Conservation (phyloP, 306 rosid species). For the Phaseolus lunatus region DNA sequence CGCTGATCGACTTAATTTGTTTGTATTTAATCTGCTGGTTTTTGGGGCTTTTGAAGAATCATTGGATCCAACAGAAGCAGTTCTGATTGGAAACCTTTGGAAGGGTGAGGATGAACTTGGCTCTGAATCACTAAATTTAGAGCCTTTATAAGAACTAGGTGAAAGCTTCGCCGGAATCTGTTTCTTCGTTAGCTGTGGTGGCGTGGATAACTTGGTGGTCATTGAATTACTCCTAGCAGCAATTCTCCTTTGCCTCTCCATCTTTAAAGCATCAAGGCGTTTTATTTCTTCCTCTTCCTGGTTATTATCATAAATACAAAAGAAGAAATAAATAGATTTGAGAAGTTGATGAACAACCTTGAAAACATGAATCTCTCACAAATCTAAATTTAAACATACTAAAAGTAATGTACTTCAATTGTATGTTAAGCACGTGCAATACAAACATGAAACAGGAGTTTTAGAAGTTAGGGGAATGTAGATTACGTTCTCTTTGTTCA, state of each 20-base stretch:
- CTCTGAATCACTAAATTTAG: slow-evolving; percentile 89
- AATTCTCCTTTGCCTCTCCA: slow-evolving; percentile 91
- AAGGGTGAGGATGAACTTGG: slow-evolving; percentile 81
- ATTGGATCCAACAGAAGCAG: slow-evolving; percentile 57
- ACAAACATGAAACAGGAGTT: background rate
- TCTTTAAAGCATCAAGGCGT: slow-evolving; percentile 79
- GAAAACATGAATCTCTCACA: slow-evolving; percentile 22
- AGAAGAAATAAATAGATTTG: slow-evolving; percentile 26
- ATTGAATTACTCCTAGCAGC: slow-evolving; percentile 71
- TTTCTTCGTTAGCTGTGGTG: slow-evolving; percentile 67
- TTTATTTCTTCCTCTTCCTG: slow-evolving; percentile 83
- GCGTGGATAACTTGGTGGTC: slow-evolving; percentile 54
- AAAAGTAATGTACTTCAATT: slow-evolving; percentile 23
- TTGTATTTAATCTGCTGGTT: slow-evolving; percentile 58
- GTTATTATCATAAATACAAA: slow-evolving; percentile 28
- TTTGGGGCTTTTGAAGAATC: slow-evolving; percentile 66
- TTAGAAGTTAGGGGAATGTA: background rate
- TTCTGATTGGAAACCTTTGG: slow-evolving; percentile 62
- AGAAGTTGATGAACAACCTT: slow-evolving; percentile 28
- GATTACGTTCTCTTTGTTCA: no score
- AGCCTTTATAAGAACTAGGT: slow-evolving; percentile 65
- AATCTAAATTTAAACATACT: slow-evolving; percentile 23
- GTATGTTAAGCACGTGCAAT: slow-evolving; percentile 26
- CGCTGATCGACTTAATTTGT: slow-evolving; percentile 71
- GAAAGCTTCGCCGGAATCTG: slow-evolving; percentile 60